These are phyloP conservation scores for Leccinum variicolor DNA, from an alignment of 768 basidiomycete genomes.

Conservation along the genomic window DNA sequence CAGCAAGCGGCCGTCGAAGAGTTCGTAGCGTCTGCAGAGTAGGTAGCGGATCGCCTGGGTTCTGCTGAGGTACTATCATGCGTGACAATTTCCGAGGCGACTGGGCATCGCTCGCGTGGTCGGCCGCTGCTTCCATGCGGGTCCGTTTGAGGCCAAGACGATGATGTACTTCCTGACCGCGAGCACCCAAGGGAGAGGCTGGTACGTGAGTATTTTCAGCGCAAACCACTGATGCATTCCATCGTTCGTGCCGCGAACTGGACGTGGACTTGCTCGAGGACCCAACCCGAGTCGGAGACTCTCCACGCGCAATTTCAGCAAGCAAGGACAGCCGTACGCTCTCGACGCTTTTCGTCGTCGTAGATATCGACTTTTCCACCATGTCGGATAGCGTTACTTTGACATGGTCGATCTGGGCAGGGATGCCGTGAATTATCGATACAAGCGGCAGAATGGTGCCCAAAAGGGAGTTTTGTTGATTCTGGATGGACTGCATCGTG, in stretches of 20 bases:
- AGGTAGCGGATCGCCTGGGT: neutral
- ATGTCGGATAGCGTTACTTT: conserved; percentile 16
- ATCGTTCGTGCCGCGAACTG: conserved; percentile 3
- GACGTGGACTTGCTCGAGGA: neutral
- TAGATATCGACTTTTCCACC: conserved; percentile 17
- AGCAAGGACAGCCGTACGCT: conserved; percentile 10
- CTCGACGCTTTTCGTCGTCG: conserved; percentile 15
- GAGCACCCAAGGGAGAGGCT: conserved; percentile 10
- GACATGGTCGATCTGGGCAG: conserved; percentile 45
- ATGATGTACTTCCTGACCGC: neutral
- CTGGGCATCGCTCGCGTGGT: neutral
- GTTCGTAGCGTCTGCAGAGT: conserved; percentile 11
- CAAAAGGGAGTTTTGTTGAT: conserved; percentile 31
- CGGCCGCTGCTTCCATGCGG: conserved; percentile 7
- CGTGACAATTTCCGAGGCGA: conserved; percentile 12
- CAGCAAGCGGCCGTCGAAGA: conserved; percentile 19
- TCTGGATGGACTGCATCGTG: conserved; percentile 54
- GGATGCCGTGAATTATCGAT: conserved; percentile 57
- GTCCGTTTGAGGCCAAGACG: conserved; percentile 8
- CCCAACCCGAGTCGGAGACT: conserved; percentile 4
- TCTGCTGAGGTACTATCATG: neutral
- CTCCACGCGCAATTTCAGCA: neutral
- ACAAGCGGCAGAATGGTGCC: conserved; percentile 55
- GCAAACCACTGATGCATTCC: neutral
- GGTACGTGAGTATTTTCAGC: neutral